Evolutionary conservation across 1,284 basidiomycete species (phyloP).

Genomic region (Irpex rosettiformis): DNA sequence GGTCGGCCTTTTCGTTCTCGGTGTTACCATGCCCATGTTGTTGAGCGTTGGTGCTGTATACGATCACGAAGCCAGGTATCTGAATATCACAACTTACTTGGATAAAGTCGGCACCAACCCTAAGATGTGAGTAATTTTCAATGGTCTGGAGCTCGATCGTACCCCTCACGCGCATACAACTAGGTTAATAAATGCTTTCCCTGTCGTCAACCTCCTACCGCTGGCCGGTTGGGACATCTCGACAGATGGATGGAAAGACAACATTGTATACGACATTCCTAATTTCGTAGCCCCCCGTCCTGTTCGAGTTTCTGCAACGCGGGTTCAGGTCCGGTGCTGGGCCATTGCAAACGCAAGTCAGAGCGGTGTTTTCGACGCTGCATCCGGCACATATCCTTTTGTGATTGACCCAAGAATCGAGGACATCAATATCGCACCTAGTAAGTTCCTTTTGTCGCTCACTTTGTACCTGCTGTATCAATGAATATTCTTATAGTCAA

Average conservation of each 20-base stretch:
- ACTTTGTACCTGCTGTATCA: not conserved
- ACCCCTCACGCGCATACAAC: not conserved
- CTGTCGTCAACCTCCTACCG: not conserved
- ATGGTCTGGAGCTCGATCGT: not conserved
- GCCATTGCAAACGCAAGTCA: not conserved
- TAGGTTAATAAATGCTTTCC: not conserved
- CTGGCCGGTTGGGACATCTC: not conserved
- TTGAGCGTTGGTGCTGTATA: not conserved
- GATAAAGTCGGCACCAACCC: not conserved
- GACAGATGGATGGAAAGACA: not conserved
- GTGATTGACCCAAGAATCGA: not conserved
- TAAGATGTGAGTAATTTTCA: not conserved
- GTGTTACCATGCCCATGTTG: not conserved
- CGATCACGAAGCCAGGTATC: not conserved
- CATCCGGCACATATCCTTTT: not conserved
- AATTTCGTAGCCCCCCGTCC: not conserved
- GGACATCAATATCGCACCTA: not conserved
- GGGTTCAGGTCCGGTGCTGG: not conserved
- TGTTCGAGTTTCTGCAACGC: not conserved
- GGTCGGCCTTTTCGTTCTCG: not conserved
- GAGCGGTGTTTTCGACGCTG: not conserved
- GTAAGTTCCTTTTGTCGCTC: not conserved
- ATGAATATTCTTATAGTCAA: not conserved
- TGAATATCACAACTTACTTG: not conserved
- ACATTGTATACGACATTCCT: not conserved